Conservation (phyloP, 306 rosid genomes). For the Gastrolobium villosum region DNA sequence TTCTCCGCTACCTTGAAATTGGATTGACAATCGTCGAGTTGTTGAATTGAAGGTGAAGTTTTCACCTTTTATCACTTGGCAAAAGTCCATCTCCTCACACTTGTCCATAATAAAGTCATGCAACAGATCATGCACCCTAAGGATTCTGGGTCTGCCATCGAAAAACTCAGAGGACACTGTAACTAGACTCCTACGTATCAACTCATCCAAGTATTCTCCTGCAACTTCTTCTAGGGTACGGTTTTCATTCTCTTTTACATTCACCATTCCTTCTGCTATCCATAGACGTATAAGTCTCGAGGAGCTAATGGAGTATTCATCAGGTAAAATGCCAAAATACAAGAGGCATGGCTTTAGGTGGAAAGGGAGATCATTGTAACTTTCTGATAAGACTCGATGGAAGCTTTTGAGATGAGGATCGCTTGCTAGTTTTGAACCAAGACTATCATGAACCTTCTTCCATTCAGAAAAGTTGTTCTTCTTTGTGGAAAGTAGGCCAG, state of each 20-base stretch:
- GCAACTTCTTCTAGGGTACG: not conserved
- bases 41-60: not conserved
- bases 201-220: constrained; percentile 13
- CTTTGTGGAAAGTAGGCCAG: constrained; percentile 29
- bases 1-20: too few species aligned
- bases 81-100: not conserved
- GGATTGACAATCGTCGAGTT: constrained; percentile 25
- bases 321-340: constrained; percentile 29
- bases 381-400: not conserved
- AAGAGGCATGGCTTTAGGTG: constrained; percentile 23
- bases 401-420: not conserved
- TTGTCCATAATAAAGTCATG: constrained; percentile 4
- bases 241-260: not conserved
- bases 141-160: not conserved
- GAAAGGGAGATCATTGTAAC: constrained; percentile 33
- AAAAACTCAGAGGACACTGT: not conserved
- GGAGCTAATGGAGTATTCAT: constrained; percentile 5
- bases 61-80: not conserved
- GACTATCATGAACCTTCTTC: constrained; percentile 20
- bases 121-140: not conserved
- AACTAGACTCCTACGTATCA: not conserved
- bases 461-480: constrained; percentile 19
- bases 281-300: constrained; percentile 3
- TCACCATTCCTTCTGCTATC: constrained; percentile 26
- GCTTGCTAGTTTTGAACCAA: not conserved